A percentile compares a stretch with the other conserved stretches of the same genome.
Evolutionary conservation across 192 early-diverging fungal species (phyloP).

Genomic region (Coemansia javaensis): DNA sequence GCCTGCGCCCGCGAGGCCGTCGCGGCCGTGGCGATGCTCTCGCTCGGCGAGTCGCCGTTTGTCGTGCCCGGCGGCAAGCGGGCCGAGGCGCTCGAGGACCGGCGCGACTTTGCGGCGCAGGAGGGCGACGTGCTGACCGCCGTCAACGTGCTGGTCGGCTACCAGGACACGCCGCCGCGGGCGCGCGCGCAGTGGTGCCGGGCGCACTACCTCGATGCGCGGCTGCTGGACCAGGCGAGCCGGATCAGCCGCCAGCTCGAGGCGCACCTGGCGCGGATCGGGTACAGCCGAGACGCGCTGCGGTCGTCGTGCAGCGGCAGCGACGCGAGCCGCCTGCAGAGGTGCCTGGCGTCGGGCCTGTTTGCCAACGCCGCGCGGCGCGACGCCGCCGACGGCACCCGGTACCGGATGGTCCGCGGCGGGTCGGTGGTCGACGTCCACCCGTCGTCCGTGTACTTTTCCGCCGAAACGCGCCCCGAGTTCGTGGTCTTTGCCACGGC

Average conservation of each 20-base stretch:
- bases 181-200: slow-evolving; percentile 78
- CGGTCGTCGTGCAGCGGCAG: slow-evolving; percentile 62
- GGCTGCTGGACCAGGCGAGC: slow-evolving; percentile 88
- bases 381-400: slow-evolving; percentile 61
- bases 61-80: slow-evolving; percentile 74
- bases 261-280: slow-evolving; percentile 68
- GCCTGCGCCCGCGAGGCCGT: slow-evolving; percentile 85
- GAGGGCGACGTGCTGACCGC: slow-evolving; percentile 93
- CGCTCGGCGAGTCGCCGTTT: slow-evolving; percentile 76
- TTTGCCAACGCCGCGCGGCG: slow-evolving; percentile 86
- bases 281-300: slow-evolving; percentile 57
- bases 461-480: slow-evolving; percentile 60
- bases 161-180: slow-evolving; percentile 78
- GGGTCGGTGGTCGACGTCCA: slow-evolving; percentile 79
- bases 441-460: slow-evolving; percentile 71
- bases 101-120: slow-evolving; percentile 81
- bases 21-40: slow-evolving; percentile 83
- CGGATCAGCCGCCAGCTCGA: slow-evolving; percentile 85
- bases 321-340: slow-evolving; percentile 62
- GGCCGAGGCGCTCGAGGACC: slow-evolving; percentile 78
- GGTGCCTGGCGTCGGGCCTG: slow-evolving; percentile 83
- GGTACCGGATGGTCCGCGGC: slow-evolving; percentile 76
- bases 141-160: slow-evolving; percentile 79
- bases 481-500: slow-evolving; percentile 86
- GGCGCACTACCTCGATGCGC: slow-evolving; percentile 67